Conservation (phyloP, 306 rosid species). For the Lathyrus tuberosus region DNA sequence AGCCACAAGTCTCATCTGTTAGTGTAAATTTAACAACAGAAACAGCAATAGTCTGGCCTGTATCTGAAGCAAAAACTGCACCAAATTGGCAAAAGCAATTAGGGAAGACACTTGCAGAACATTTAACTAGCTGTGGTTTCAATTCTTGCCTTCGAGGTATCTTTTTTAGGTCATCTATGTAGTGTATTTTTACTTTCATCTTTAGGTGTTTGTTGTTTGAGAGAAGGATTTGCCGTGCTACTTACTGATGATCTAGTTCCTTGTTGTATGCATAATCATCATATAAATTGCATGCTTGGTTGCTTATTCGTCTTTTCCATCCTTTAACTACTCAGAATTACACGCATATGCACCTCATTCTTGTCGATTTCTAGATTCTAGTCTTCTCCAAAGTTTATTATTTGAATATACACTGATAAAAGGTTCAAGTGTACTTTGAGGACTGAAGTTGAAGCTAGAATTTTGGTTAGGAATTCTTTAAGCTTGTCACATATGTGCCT, state of each 20-base stretch:
- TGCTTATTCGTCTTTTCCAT: conserved; percentile 31
- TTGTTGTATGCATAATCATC: conserved; percentile 19
- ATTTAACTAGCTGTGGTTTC: conserved; percentile 85
- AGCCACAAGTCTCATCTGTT: conserved; percentile 92
- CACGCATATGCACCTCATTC: conserved; percentile 1
- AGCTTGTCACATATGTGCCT: too few relatives aligned
- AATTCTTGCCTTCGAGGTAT: conserved; percentile 85
- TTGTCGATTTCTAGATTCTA: conserved; percentile 23
- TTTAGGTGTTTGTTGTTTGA: not conserved
- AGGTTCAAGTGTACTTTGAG: conserved; percentile 26
- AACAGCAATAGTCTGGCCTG: conserved; percentile 95
- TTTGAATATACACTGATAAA: conserved; percentile 26
- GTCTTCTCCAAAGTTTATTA: conserved; percentile 18
- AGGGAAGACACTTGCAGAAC: conserved; percentile 92
- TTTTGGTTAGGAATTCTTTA: conserved; percentile 36
- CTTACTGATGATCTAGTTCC: conserved; percentile 5
- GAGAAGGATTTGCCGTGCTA: conserved; percentile 19
- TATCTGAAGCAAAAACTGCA: conserved; percentile 71
- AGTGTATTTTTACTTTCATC: not conserved
- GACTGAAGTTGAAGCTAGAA: conserved; percentile 28
- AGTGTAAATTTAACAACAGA: conserved; percentile 92
- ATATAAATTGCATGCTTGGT: conserved; percentile 26
- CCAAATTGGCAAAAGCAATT: conserved; percentile 78
- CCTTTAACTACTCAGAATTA: conserved; percentile 3
- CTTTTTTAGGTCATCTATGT: conserved; percentile 22